A percentile compares a stretch with the other conserved stretches of the same genome.
Conservation (phyloP, 177 flowering plant genomes). For the Vitis hybrid region DNA sequence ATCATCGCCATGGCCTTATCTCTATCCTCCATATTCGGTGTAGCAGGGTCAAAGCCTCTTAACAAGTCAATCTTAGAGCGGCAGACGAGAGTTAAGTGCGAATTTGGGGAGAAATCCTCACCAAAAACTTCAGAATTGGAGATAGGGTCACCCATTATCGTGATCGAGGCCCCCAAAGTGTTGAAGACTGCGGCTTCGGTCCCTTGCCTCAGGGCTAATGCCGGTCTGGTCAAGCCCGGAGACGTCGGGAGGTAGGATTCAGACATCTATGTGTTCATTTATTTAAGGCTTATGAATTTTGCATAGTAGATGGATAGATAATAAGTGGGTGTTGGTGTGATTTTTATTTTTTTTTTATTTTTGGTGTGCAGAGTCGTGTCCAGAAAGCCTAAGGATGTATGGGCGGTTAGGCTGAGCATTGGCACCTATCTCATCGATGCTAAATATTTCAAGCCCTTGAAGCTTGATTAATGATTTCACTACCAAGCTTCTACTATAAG, state of each 20-base stretch:
- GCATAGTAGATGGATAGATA: too few relatives aligned
- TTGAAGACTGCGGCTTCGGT: conserved; percentile 58
- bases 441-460: conserved; percentile 66
- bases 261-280: too few relatives aligned
- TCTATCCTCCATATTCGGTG: neutral
- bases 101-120: conserved; percentile 7
- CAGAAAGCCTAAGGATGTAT: conserved; percentile 85
- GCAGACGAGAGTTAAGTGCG: conserved; percentile 6
- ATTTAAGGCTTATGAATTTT: too few relatives aligned
- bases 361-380: conserved; percentile 61
- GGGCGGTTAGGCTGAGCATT: conserved; percentile 75
- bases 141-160: conserved; percentile 47
- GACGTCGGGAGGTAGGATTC: conserved; percentile 54
- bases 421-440: conserved; percentile 83
- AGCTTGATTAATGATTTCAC: conserved; percentile 35
- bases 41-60: neutral
- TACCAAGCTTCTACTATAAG: too few relatives aligned
- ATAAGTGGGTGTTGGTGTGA: neutral
- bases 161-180: conserved; percentile 48
- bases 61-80: neutral
- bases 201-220: conserved; percentile 47
- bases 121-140: conserved; percentile 20
- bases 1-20: neutral
- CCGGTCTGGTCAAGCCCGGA: conserved; percentile 57
- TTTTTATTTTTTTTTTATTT: neutral